Conservation (phyloP, 306 rosid species). For the Sicyos edulis region DNA sequence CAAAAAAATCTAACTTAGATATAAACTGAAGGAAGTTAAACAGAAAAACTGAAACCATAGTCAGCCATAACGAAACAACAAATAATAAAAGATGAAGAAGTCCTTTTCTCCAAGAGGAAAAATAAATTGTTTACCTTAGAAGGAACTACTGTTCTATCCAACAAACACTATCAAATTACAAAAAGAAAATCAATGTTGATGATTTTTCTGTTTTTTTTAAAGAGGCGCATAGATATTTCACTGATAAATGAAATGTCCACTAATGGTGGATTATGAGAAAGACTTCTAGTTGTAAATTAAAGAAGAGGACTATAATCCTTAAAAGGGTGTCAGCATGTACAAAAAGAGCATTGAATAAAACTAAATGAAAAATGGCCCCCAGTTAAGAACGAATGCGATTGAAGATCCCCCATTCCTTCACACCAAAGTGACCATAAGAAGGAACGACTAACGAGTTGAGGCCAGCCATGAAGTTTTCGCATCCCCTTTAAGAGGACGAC, state of each 20-base stretch:
- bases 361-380: background rate
- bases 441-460: background rate
- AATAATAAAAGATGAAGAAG: background rate
- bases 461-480: background rate
- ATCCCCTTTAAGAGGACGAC: background rate
- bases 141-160: background rate
- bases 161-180: background rate
- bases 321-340: background rate
- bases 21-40: background rate
- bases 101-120: background rate
- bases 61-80: background rate
- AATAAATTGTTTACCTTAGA: background rate
- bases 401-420: background rate
- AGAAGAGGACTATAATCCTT: background rate
- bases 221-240: no score
- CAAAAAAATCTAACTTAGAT: background rate
- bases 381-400: background rate
- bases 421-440: background rate
- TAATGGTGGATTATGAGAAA: background rate
- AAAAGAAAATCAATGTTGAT: background rate
- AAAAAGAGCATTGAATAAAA: background rate
- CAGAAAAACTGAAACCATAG: background rate
- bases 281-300: background rate
- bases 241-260: background rate
- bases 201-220: background rate